A percentile compares a stretch with the other conserved stretches of the same genome.
These are phyloP conservation scores for Blastomyces emzantsi DNA, from an alignment of 2,329 filamentous ascomycete genomes.

Conservation along the genomic window DNA sequence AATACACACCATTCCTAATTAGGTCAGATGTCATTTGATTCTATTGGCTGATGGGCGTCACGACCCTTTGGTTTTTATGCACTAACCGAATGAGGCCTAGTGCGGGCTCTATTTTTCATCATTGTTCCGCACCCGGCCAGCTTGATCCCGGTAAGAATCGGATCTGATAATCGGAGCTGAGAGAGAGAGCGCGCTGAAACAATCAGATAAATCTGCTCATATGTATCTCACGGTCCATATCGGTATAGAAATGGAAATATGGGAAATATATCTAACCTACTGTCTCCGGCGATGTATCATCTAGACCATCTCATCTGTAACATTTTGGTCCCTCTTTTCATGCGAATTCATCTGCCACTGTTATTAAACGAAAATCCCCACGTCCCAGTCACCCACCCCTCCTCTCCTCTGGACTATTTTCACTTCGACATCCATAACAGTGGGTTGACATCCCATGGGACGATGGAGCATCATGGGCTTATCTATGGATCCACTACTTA, in stretches of 20 bases:
- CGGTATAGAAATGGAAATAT: too few species aligned
- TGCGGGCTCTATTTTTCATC: too few species aligned
- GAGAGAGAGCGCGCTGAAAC: background rate
- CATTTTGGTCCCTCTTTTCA: background rate
- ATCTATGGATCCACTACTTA: too few species aligned
- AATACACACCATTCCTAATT: background rate
- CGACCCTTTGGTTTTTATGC: background rate
- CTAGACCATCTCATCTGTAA: background rate
- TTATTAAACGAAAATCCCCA: too few species aligned
- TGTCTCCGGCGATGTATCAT: background rate
- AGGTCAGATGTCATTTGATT: background rate
- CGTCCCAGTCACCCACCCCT: too few species aligned
- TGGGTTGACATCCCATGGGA: too few species aligned
- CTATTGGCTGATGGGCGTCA: background rate
- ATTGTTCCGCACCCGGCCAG: background rate
- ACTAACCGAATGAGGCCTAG: background rate
- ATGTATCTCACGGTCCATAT: too few species aligned
- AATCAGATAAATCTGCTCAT: slow-evolving; percentile 9
- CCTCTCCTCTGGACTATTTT: too few species aligned
- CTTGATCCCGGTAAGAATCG: slow-evolving; percentile 10
- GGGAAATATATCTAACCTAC: background rate
- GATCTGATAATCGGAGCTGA: slow-evolving; percentile 15
- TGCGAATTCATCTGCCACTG: too few species aligned
- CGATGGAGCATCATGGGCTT: too few species aligned
- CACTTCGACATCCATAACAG: too few species aligned